phyloP scores from a whole-genome alignment of 768 basidiomycete species.

The Lactarius sanguifluus region DNA sequence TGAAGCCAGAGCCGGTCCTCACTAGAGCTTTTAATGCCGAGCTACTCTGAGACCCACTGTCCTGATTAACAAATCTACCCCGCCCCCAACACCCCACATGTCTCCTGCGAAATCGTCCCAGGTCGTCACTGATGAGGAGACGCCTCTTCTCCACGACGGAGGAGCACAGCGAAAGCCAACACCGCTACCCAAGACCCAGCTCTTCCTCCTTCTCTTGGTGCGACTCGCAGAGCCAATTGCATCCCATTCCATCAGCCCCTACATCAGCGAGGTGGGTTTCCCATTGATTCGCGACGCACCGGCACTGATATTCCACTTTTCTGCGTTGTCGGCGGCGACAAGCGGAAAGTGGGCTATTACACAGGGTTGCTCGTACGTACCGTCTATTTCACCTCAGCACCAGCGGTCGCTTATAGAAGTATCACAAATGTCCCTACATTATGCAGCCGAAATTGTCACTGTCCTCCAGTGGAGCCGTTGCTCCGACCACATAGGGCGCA shows the following conservation, averaged over 20 bases:
- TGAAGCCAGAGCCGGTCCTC: background rate
- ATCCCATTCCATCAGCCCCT: conserved; percentile 44
- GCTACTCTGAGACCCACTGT: background rate
- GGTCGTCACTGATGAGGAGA: conserved; percentile 12
- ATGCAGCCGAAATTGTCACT: conserved; percentile 46
- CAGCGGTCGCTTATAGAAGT: background rate
- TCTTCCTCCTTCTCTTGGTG: conserved; percentile 15
- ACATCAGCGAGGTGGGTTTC: conserved; percentile 47
- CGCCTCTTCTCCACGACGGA: conserved; percentile 7
- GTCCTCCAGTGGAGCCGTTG: conserved; percentile 48
- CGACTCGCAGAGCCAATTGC: conserved; percentile 17
- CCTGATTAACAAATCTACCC: background rate
- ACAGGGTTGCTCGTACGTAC: conserved; percentile 48
- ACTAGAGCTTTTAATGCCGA: background rate
- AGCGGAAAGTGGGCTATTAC: conserved; percentile 49
- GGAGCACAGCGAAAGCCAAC: conserved; percentile 10
- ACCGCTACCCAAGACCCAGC: conserved; percentile 17
- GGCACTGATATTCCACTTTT: background rate
- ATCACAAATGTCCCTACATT: conserved; percentile 48
- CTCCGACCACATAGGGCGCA: conserved; percentile 51
- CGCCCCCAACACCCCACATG: background rate
- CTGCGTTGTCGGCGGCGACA: conserved; percentile 41
- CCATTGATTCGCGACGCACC: too few species aligned
- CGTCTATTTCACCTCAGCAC: background rate
- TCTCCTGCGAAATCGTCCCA: conserved; percentile 9